Evolutionary conservation across 148 eudicot species (phyloP).

Genomic region (Vaccinium myrtillus): DNA sequence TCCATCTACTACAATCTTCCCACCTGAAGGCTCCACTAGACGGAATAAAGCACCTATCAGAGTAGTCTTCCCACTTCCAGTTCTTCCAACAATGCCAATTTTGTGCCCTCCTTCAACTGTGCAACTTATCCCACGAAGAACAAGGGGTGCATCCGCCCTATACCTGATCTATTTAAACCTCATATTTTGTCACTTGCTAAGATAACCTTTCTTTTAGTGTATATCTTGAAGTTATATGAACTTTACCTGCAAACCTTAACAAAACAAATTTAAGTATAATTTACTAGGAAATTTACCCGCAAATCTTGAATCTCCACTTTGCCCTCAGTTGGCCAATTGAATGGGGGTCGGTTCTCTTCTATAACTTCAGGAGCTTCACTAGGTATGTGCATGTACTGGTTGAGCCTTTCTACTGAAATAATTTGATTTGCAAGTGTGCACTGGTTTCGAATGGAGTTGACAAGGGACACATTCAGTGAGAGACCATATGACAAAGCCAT

Average conservation of each 20-base stretch:
- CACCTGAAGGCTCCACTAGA: conserved; percentile 17
- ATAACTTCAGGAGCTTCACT: conserved; percentile 90
- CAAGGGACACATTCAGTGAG: conserved; percentile 67
- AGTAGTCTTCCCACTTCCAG: conserved; percentile 27
- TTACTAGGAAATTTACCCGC: neutral
- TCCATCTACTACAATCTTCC: conserved; percentile 20
- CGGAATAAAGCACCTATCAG: conserved; percentile 17
- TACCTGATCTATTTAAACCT: conserved; percentile 14
- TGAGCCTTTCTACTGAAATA: conserved; percentile 84
- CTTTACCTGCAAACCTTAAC: neutral
- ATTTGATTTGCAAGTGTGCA: conserved; percentile 76
- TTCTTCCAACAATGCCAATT: conserved; percentile 24
- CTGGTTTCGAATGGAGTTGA: conserved; percentile 72
- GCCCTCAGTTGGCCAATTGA: conserved; percentile 3
- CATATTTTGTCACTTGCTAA: neutral
- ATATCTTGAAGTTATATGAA: neutral
- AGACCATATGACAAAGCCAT: conserved; percentile 97
- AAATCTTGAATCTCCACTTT: conserved; percentile 17
- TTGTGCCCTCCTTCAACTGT: conserved; percentile 14
- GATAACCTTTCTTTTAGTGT: neutral
- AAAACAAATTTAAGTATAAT: neutral
- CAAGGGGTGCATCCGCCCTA: conserved; percentile 12
- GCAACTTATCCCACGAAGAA: conserved; percentile 18
- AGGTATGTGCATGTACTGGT: conserved; percentile 78
- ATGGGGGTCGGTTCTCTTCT: conserved; percentile 30